These are phyloP conservation scores for Sphaerulina vaccinii DNA, from an alignment of 2,329 filamentous ascomycete genomes.

Conservation along the genomic window DNA sequence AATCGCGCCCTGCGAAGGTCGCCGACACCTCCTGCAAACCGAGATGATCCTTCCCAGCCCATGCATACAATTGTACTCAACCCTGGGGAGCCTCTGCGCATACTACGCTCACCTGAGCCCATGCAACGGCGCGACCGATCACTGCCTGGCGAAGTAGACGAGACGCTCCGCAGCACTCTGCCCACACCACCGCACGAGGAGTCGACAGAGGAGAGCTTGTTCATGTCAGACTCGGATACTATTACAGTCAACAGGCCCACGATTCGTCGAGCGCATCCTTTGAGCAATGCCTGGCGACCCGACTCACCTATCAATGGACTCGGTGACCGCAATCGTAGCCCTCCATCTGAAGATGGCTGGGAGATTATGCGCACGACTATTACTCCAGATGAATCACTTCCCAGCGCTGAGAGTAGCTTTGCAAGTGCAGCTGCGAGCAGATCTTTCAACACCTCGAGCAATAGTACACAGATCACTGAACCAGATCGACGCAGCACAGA, in stretches of 20 bases:
- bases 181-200: conserved; percentile 25
- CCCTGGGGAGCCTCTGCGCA: conserved; percentile 20
- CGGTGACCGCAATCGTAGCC: conserved; percentile 78
- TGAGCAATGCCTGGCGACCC: conserved; percentile 33
- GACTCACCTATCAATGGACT: conserved; percentile 64
- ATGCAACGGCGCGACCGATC: conserved; percentile 5
- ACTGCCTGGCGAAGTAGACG: conserved; percentile 9
- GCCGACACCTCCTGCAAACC: conserved; percentile 9
- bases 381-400: conserved; percentile 75
- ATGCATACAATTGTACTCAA: conserved; percentile 17
- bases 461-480: conserved; percentile 37
- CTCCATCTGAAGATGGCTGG: conserved; percentile 70
- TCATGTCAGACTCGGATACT: conserved; percentile 18
- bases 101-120: conserved; percentile 23
- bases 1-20: conserved; percentile 9
- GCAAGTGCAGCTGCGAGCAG: conserved; percentile 61
- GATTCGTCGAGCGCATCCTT: conserved; percentile 29
- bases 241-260: conserved; percentile 6
- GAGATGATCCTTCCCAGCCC: conserved; percentile 4
- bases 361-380: conserved; percentile 77
- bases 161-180: conserved; percentile 17
- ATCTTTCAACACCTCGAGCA: conserved; percentile 43
- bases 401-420: conserved; percentile 81
- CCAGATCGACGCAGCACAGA: conserved; percentile 33
- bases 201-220: conserved; percentile 25